These are phyloP conservation scores for Aspergillus sp. DNA, from an alignment of 2,329 filamentous ascomycete genomes.

Conservation along the genomic window DNA sequence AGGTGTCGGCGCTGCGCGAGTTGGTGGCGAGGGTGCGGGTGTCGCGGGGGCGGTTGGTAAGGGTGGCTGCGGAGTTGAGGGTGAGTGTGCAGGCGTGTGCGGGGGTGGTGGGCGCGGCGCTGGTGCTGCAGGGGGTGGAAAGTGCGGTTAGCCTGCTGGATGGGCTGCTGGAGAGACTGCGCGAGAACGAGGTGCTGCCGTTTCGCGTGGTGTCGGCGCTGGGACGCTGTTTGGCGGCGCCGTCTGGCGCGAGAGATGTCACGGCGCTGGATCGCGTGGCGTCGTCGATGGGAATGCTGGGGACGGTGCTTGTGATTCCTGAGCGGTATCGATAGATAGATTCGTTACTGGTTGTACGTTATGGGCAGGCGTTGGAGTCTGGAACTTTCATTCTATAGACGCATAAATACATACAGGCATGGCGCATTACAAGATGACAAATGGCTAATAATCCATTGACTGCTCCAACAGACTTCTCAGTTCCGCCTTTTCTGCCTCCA, in stretches of 20 bases:
- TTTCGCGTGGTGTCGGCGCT: conserved; percentile 28
- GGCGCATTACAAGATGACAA: no score
- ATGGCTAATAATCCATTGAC: conserved; percentile 51
- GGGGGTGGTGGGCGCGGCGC: conserved; percentile 12
- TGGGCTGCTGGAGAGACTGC: conserved; percentile 17
- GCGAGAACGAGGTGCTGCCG: conserved; percentile 14
- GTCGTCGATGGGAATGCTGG: conserved; percentile 32
- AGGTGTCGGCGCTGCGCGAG: background rate
- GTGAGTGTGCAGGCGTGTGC: background rate
- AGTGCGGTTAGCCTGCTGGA: conserved; percentile 19
- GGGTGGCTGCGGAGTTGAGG: background rate
- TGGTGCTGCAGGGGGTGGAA: conserved; percentile 25
- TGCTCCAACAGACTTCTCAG: conserved; percentile 67
- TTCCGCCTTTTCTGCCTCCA: conserved; percentile 69
- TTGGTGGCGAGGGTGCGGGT: conserved; percentile 2
- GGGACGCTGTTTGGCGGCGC: conserved; percentile 19
- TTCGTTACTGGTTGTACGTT: background rate
- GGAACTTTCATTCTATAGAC: no score
- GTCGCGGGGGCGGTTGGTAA: background rate
- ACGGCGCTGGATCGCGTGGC: conserved; percentile 32
- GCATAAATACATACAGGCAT: no score
- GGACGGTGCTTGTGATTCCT: conserved; percentile 16
- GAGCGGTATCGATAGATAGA: background rate
- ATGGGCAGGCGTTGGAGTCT: no score
- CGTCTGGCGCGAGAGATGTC: conserved; percentile 20